phyloP scores from a whole-genome alignment of 306 rosid genomes.

The Fragaria iinumae region DNA sequence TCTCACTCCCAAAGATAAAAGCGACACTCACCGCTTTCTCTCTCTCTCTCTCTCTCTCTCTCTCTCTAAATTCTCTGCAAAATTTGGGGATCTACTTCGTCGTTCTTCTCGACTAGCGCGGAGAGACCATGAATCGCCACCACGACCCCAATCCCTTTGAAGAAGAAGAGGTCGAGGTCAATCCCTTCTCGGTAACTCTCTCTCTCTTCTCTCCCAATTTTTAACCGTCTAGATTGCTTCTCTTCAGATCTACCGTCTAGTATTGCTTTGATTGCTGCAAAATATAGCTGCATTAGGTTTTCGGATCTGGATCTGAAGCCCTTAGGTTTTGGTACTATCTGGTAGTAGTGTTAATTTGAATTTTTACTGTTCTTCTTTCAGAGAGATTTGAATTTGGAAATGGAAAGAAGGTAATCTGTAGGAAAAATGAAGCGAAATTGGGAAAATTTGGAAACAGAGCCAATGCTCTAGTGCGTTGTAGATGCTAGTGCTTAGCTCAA shows the following conservation, averaged over 20 bases:
- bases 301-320: slow-evolving; percentile 47
- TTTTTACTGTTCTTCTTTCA: background rate
- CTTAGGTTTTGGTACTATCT: background rate
- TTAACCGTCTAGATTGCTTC: background rate
- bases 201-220: slow-evolving; percentile 8
- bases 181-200: slow-evolving; percentile 83
- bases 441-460: background rate
- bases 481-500: background rate
- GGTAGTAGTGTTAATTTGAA: background rate
- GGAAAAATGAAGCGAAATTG: background rate
- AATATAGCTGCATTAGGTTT: background rate
- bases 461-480: background rate
- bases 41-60: background rate
- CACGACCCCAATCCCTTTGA: slow-evolving; percentile 96
- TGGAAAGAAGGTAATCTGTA: background rate
- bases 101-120: background rate
- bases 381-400: background rate
- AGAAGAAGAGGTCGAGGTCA: slow-evolving; percentile 67
- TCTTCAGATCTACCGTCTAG: slow-evolving; percentile 40
- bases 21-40: slow-evolving; percentile 2
- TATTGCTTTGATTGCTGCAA: slow-evolving; percentile 8
- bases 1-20: background rate
- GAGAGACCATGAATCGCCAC: slow-evolving; percentile 70
- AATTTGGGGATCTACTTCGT: slow-evolving; percentile 45
- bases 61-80: slow-evolving; percentile 28